phyloP scores from a whole-genome alignment of 371 early-diverging fungal species.

The Chytridiales sp. region DNA sequence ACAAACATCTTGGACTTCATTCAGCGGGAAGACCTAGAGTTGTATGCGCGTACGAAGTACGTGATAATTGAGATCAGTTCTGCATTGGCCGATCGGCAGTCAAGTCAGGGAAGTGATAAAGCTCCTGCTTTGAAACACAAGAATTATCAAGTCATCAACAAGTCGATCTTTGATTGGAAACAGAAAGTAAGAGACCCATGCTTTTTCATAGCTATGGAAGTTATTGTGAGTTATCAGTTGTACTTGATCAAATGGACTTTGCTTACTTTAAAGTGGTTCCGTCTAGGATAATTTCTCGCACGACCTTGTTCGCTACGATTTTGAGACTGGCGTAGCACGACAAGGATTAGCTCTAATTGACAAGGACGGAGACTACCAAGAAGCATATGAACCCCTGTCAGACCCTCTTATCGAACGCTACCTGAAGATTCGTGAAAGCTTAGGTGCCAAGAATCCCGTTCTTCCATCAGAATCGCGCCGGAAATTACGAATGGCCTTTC shows the following conservation, averaged over 20 bases:
- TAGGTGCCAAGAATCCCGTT: conserved; percentile 58
- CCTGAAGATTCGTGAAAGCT: conserved; percentile 56
- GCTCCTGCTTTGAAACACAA: conserved; percentile 35
- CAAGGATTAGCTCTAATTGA: conserved; percentile 83
- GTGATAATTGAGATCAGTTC: conserved; percentile 89
- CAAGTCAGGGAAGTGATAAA: neutral
- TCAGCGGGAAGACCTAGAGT: conserved; percentile 68
- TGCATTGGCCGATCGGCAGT: conserved; percentile 61
- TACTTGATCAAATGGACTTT: neutral
- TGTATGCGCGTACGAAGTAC: conserved; percentile 80
- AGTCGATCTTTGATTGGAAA: conserved; percentile 89
- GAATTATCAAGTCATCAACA: conserved; percentile 80
- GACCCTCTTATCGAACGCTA: conserved; percentile 77
- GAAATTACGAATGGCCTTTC: conserved; percentile 54
- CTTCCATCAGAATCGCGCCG: conserved; percentile 52
- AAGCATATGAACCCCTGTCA: conserved; percentile 75
- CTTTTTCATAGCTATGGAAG: conserved; percentile 92
- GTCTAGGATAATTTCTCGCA: conserved; percentile 92
- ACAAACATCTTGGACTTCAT: conserved; percentile 87
- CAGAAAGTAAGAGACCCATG: conserved; percentile 69
- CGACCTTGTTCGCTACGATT: conserved; percentile 87
- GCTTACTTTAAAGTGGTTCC: neutral
- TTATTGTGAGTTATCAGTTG: conserved; percentile 62
- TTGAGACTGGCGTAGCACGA: conserved; percentile 63
- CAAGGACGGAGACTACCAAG: conserved; percentile 78